phyloP scores from a whole-genome alignment of 1,284 basidiomycete species.

The Trichosporon inkin region DNA sequence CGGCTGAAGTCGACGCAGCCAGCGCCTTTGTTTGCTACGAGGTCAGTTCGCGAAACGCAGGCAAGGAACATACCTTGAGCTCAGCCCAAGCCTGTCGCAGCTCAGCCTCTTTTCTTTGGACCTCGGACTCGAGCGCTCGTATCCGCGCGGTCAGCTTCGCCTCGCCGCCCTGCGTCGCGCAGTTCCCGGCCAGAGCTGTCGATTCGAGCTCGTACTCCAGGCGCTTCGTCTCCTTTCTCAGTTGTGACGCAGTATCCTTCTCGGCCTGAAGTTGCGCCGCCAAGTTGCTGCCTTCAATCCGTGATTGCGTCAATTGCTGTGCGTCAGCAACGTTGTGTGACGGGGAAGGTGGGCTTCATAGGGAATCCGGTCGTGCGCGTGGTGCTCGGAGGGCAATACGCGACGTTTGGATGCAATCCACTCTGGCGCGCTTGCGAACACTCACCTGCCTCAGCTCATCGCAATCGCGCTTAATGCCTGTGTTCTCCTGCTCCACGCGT shows the following conservation, averaged over 20 bases:
- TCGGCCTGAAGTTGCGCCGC: slow-evolving; percentile 33
- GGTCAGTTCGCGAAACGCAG: neutral
- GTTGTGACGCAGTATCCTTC: slow-evolving; percentile 29
- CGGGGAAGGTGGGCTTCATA: too few species aligned
- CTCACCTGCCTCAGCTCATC: slow-evolving; percentile 25
- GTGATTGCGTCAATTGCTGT: slow-evolving; percentile 37
- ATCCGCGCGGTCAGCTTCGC: slow-evolving; percentile 25
- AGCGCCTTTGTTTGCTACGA: neutral
- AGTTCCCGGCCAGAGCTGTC: neutral
- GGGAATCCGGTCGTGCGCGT: too few species aligned
- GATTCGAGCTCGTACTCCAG: slow-evolving; percentile 34
- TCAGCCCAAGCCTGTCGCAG: slow-evolving; percentile 21
- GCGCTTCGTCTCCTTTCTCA: slow-evolving; percentile 37
- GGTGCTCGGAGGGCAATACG: too few species aligned
- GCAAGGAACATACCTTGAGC: slow-evolving; percentile 23
- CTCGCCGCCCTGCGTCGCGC: slow-evolving; percentile 14
- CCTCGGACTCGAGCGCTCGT: slow-evolving; percentile 33
- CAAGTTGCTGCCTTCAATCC: slow-evolving; percentile 41
- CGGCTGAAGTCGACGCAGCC: neutral
- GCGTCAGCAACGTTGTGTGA: neutral
- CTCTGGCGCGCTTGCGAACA: neutral
- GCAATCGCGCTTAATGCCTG: slow-evolving; percentile 31
- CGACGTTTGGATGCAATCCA: too few species aligned
- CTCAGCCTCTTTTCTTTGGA: slow-evolving; percentile 28
- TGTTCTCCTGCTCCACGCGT: slow-evolving; percentile 17